phyloP scores from a whole-genome alignment of 495 filamentous ascomycete genomes.

The Copromyces sp. region DNA sequence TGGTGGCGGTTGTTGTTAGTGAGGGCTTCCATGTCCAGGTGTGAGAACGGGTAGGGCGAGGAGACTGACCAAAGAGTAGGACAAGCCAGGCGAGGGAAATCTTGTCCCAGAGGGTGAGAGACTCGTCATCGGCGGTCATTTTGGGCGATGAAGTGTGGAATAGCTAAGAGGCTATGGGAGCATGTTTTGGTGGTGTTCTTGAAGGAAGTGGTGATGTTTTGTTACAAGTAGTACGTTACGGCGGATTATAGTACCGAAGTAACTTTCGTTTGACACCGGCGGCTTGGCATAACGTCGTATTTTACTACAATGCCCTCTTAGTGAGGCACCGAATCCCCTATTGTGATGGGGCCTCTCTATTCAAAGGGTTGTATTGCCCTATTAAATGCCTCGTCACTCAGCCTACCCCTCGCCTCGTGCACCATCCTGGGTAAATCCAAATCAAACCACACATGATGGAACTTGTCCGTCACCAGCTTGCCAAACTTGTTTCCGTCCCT shows the following conservation, averaged over 20 bases:
- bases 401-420: background rate
- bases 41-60: background rate
- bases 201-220: too few species aligned
- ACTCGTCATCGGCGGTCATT: background rate
- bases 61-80: background rate
- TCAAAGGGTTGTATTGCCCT: too few species aligned
- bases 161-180: background rate
- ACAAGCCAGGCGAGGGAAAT: background rate
- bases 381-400: background rate
- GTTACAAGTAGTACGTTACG: too few species aligned
- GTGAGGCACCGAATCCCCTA: too few species aligned
- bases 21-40: background rate
- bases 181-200: background rate
- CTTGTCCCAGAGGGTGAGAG: background rate
- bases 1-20: background rate
- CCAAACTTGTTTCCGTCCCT: constrained; percentile 24
- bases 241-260: too few species aligned
- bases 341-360: too few species aligned
- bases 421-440: constrained; percentile 29
- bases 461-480: constrained; percentile 16
- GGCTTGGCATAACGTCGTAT: too few species aligned
- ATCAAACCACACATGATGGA: constrained; percentile 29
- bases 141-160: background rate
- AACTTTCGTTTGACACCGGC: too few species aligned
- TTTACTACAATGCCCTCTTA: too few species aligned